A percentile compares a stretch with the other conserved stretches of the same genome.
Conservation (phyloP, 2,329 filamentous ascomycete species). For the Parascedosporium putredinis region DNA sequence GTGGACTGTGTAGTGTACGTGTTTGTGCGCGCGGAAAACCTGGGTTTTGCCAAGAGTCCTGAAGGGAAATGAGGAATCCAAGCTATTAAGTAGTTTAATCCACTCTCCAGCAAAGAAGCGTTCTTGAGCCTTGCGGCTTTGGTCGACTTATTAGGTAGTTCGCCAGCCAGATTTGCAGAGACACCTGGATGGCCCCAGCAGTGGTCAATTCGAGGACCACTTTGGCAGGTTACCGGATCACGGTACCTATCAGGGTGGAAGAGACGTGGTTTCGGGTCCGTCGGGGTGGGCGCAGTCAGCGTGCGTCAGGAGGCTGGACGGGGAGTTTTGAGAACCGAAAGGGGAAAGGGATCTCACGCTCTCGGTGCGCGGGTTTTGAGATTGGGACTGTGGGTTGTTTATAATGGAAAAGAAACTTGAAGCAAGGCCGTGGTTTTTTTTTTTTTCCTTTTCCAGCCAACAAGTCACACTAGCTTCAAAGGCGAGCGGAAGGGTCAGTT, state of each 20-base stretch:
- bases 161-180: too few species aligned
- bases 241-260: neutral
- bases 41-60: neutral
- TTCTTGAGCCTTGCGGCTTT: too few species aligned
- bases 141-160: too few species aligned
- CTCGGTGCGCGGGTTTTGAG: too few species aligned
- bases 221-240: neutral
- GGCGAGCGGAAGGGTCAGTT: too few species aligned
- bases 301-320: neutral
- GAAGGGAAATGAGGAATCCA: too few species aligned
- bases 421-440: neutral
- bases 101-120: too few species aligned
- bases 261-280: neutral
- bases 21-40: too few species aligned
- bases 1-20: too few species aligned
- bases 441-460: neutral
- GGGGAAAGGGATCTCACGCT: neutral
- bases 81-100: constrained; percentile 1
- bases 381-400: too few species aligned
- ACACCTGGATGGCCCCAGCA: constrained; percentile 2
- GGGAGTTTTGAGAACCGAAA: neutral
- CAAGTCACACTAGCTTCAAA: too few species aligned
- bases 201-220: neutral
- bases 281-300: neutral
- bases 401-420: too few species aligned